These are phyloP conservation scores for Verticillium longisporum DNA, from an alignment of 2,329 filamentous ascomycete genomes.

Conservation along the genomic window DNA sequence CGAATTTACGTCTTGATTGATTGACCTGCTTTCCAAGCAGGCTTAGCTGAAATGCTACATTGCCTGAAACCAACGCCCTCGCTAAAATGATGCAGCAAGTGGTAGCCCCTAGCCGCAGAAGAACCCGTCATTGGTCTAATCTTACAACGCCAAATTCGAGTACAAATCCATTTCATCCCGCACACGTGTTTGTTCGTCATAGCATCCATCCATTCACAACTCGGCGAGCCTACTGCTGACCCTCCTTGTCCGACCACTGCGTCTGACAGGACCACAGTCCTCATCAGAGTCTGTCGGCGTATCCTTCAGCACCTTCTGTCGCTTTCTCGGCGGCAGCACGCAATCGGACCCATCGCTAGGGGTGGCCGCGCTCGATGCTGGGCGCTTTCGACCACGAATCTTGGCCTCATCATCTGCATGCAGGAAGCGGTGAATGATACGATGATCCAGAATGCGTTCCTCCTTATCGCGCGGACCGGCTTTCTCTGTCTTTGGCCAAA, in stretches of 20 bases:
- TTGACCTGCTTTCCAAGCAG: neutral
- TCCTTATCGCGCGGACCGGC: conserved; percentile 68
- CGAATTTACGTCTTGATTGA: neutral
- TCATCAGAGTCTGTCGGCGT: conserved; percentile 13
- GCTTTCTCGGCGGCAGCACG: conserved; percentile 5
- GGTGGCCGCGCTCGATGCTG: conserved; percentile 7
- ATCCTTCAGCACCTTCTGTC: conserved; percentile 2
- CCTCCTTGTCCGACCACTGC: conserved; percentile 27
- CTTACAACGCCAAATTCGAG: neutral
- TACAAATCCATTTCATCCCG: neutral
- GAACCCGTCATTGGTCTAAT: neutral
- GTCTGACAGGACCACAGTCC: conserved; percentile 14
- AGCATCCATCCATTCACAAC: neutral
- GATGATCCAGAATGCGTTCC: conserved; percentile 70
- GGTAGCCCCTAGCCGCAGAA: neutral
- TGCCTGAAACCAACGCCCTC: neutral
- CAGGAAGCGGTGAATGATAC: conserved; percentile 81
- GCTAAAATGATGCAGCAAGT: neutral
- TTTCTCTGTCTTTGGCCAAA: conserved; percentile 92
- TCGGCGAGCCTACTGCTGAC: conserved; percentile 18
- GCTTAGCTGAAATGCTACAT: neutral
- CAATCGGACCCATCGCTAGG: conserved; percentile 4
- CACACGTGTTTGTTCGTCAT: neutral
- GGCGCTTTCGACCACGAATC: conserved; percentile 32
- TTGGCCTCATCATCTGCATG: conserved; percentile 60